A percentile compares a stretch with the other conserved stretches of the same genome.
phyloP scores from a whole-genome alignment of 106 monocot species.

The Platanthera zijinensis region DNA sequence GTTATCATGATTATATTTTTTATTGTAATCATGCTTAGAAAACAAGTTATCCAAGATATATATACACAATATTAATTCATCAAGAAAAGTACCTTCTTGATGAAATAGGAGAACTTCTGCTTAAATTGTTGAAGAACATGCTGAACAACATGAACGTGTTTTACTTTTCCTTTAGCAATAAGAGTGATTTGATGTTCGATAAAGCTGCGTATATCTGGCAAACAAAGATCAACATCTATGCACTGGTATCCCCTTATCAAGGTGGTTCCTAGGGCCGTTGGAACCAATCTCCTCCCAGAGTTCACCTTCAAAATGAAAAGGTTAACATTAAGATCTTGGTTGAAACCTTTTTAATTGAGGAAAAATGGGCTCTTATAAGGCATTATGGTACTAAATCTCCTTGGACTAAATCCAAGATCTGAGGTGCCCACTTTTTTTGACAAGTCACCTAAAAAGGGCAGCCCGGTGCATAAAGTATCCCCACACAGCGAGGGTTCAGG shows the following conservation, averaged over 20 bases:
- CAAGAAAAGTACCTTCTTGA: constrained; percentile 56
- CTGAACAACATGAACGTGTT: constrained; percentile 61
- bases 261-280: constrained; percentile 73
- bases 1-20: too few relatives aligned
- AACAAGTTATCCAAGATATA: neutral
- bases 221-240: constrained; percentile 92
- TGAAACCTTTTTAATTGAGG: neutral
- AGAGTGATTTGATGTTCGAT: constrained; percentile 98
- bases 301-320: constrained; percentile 53
- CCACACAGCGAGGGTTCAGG: too few relatives aligned
- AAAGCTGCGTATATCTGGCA: constrained; percentile 93
- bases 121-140: constrained; percentile 83
- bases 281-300: constrained; percentile 87
- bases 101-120: constrained; percentile 79
- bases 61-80: neutral
- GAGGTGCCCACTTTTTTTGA: neutral
- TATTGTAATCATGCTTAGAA: neutral
- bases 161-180: constrained; percentile 83
- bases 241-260: constrained; percentile 95
- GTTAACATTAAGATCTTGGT: neutral
- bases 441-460: neutral
- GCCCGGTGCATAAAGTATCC: too few relatives aligned
- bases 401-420: neutral
- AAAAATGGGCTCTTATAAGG: neutral
- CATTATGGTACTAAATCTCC: neutral